A percentile compares a stretch with the other conserved stretches of the same genome.
These are phyloP conservation scores for Melanomma pulvis-pyrius DNA, from an alignment of 495 filamentous ascomycete genomes.

Conservation along the genomic window DNA sequence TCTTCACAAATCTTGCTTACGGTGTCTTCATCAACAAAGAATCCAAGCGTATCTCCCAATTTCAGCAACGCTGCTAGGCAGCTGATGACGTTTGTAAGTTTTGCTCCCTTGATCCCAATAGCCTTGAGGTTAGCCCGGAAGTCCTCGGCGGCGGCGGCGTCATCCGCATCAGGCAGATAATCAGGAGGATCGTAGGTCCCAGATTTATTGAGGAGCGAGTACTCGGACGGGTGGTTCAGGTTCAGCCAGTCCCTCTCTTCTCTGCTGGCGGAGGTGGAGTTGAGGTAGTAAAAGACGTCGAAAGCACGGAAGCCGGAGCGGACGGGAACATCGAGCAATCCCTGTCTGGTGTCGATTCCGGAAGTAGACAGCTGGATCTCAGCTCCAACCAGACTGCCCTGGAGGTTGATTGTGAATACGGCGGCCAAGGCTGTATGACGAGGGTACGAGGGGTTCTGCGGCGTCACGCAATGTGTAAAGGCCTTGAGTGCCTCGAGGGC, in stretches of 20 bases:
- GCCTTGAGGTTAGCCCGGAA: slow-evolving; percentile 80
- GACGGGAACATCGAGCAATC: slow-evolving; percentile 77
- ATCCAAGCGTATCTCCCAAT: slow-evolving; percentile 85
- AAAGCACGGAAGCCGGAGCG: slow-evolving; percentile 90
- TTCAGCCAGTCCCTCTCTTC: slow-evolving; percentile 91
- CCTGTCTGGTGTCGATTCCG: slow-evolving; percentile 81
- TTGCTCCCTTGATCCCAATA: slow-evolving; percentile 87
- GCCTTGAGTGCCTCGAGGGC: slow-evolving; percentile 78
- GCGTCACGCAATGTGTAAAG: slow-evolving; percentile 83
- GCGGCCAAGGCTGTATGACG: slow-evolving; percentile 80
- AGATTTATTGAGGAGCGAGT: slow-evolving; percentile 77
- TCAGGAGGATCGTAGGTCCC: slow-evolving; percentile 84
- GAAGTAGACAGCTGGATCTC: slow-evolving; percentile 79
- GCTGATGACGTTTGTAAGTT: slow-evolving; percentile 78
- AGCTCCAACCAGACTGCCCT: slow-evolving; percentile 75
- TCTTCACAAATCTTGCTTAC: slow-evolving; percentile 89
- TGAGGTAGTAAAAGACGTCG: slow-evolving; percentile 95
- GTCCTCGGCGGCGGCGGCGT: slow-evolving; percentile 90
- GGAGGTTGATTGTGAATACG: slow-evolving; percentile 76
- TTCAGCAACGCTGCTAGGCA: slow-evolving; percentile 85
- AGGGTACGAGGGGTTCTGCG: slow-evolving; percentile 82
- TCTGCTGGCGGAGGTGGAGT: slow-evolving; percentile 84
- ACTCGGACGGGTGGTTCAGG: slow-evolving; percentile 75
- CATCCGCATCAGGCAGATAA: slow-evolving; percentile 91
- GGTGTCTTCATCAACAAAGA: slow-evolving; percentile 80